A percentile compares a stretch with the other conserved stretches of the same genome.
phyloP scores from a whole-genome alignment of 441 rosid species.

The Adansonia grandidieri region DNA sequence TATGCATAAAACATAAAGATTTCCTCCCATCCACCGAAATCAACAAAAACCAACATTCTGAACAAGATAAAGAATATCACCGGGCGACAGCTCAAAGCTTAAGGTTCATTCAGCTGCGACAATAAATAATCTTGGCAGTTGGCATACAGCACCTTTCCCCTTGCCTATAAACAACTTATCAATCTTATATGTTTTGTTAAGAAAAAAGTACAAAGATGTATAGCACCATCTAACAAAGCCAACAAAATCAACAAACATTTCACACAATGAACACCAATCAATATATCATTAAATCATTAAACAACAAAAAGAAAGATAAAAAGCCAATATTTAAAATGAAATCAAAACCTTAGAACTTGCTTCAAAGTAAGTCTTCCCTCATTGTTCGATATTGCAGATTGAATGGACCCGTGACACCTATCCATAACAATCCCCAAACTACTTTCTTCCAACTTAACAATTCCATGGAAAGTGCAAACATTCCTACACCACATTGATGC shows the following conservation, averaged over 20 bases:
- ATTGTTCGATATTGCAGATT: slow-evolving; percentile 85
- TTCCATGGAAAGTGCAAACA: slow-evolving; percentile 92
- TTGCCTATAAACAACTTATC: background rate
- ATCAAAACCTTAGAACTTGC: slow-evolving; percentile 47
- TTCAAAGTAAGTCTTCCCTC: slow-evolving; percentile 31
- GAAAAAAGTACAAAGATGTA: background rate
- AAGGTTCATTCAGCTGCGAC: background rate
- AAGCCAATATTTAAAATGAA: background rate
- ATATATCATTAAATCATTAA: background rate
- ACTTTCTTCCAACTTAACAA: slow-evolving; percentile 70
- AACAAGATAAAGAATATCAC: background rate
- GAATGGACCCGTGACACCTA: slow-evolving; percentile 81
- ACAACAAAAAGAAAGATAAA: background rate
- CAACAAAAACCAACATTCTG: background rate
- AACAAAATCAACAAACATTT: slow-evolving; percentile 7
- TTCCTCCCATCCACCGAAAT: background rate
- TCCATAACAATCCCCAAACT: slow-evolving; percentile 81
- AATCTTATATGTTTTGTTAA: background rate
- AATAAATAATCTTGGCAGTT: background rate
- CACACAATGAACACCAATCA: slow-evolving; percentile 3
- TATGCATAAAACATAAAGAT: background rate
- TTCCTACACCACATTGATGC: slow-evolving; percentile 96
- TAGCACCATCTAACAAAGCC: background rate
- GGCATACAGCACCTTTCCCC: background rate
- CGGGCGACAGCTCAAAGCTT: background rate